Conservation (phyloP, 164 flowering plant genomes). For the Piper longum region DNA sequence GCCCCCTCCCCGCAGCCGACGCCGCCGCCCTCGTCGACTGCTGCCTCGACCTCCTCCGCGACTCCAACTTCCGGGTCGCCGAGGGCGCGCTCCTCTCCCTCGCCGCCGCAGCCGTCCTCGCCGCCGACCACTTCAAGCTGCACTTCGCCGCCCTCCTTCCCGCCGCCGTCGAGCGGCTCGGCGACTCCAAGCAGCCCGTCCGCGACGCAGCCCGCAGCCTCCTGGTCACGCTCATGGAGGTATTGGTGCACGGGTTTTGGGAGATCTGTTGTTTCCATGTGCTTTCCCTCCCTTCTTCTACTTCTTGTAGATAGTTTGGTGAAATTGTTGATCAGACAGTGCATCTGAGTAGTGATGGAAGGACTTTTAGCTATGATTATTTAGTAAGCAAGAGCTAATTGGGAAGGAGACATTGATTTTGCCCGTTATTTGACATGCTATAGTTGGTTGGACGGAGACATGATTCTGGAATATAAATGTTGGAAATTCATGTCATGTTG, state of each 20-base stretch:
- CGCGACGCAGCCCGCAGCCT: conserved; percentile 84
- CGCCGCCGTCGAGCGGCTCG: conserved; percentile 79
- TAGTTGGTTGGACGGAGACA: no score
- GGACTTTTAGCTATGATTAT: no score
- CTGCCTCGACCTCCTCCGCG: conserved; percentile 67
- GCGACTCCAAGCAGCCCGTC: conserved; percentile 91
- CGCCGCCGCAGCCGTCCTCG: conserved; percentile 87
- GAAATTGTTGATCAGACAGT: no score
- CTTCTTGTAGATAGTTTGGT: no score
- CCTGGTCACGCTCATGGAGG: conserved; percentile 96
- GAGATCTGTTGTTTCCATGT: not conserved
- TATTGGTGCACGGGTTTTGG: conserved; percentile 1
- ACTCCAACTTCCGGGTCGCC: conserved; percentile 79
- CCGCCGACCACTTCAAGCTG: conserved; percentile 82
- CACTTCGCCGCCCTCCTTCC: conserved; percentile 93
- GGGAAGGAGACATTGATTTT: no score
- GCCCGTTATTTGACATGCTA: no score
- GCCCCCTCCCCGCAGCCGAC: conserved; percentile 50
- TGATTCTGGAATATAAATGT: no score
- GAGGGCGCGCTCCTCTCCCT: conserved; percentile 85
- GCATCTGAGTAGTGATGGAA: no score
- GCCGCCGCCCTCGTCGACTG: conserved; percentile 68
- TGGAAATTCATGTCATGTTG: no score
- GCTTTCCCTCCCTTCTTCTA: not conserved
- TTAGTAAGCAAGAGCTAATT: no score